Base-by-base conservation (phyloP, 2,329 filamentous ascomycete genomes). In the Arthroderma sp. region DNA sequence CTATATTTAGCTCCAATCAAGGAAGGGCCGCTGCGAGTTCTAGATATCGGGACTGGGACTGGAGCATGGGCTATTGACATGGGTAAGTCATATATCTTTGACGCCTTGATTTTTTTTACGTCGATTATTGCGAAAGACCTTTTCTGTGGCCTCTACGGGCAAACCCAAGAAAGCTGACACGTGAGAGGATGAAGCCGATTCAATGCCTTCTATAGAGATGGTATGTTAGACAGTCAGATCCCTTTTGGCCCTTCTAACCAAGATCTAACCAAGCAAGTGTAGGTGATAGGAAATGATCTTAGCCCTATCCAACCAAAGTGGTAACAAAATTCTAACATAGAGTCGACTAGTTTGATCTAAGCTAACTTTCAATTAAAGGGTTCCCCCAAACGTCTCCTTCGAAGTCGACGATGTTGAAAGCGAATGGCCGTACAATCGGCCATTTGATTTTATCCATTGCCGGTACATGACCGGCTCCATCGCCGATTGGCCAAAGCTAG, bases 361-460 rank as follows among this genome's bases (percentile, higher is more conserved):
- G 6, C 52, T 56, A 43, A 52, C 57, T 34, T 44, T 42, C 27
- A 49, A 7, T 7, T 44, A 11, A 43, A 69, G 70, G 53, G 66
- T 80, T 10, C 77, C 76, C n/a, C 69, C 73, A 5, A 81, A 81
- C 53, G 67, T 75, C 9, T 67, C 64, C 4, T 80, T 80, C 59
- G 65, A 78, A 48, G 69, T 82, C 7, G 77, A 81, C 53, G 77
- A 81, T 54, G 69, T 72, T 44, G 77, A 80, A 50, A 66, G 72
- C 37, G 67, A 73, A 7, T 82, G 78, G 78, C 57, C 68, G 29
- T 74, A 72, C 39, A 58, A 63, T 3, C 61, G 69, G 41, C 57
- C 56, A n/a, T 78, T 74, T 53, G 76, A 80, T 55, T 69, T 73
- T 50, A 70, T 80, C 68, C 65, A 72, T 68, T 53, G 67, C 61